phyloP scores from a whole-genome alignment of 179 eudicot genomes.

The Beta macrorhiza region DNA sequence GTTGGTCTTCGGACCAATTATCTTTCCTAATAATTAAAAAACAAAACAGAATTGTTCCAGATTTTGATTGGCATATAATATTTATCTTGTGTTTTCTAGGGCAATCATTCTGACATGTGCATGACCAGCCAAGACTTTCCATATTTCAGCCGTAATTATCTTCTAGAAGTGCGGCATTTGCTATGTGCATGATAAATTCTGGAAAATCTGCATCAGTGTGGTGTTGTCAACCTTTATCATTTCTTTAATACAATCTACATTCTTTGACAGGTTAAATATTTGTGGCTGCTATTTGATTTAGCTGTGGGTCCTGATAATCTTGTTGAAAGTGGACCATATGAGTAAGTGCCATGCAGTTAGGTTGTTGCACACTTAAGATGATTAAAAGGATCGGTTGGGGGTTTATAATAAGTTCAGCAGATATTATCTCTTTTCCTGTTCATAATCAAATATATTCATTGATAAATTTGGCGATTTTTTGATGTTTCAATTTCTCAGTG shows the following conservation, averaged over 20 bases:
- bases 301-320: conserved; percentile 95
- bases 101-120: neutral
- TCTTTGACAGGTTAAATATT: conserved; percentile 72
- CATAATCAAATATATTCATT: neutral
- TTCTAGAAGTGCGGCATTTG: neutral
- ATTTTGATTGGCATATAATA: neutral
- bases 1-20: too few relatives aligned
- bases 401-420: neutral
- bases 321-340: conserved; percentile 95
- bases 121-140: neutral
- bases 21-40: too few relatives aligned
- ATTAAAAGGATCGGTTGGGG: neutral
- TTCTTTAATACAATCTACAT: neutral
- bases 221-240: neutral
- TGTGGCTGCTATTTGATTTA: conserved; percentile 97
- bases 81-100: neutral
- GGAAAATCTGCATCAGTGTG: neutral
- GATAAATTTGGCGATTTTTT: neutral
- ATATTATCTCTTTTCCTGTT: neutral
- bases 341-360: conserved; percentile 43
- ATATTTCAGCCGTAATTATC: neutral
- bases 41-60: too few relatives aligned
- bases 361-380: neutral
- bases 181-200: neutral
- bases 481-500: neutral